Conservation (phyloP, 1,284 basidiomycete species). For the Rhodotorula sp. region DNA sequence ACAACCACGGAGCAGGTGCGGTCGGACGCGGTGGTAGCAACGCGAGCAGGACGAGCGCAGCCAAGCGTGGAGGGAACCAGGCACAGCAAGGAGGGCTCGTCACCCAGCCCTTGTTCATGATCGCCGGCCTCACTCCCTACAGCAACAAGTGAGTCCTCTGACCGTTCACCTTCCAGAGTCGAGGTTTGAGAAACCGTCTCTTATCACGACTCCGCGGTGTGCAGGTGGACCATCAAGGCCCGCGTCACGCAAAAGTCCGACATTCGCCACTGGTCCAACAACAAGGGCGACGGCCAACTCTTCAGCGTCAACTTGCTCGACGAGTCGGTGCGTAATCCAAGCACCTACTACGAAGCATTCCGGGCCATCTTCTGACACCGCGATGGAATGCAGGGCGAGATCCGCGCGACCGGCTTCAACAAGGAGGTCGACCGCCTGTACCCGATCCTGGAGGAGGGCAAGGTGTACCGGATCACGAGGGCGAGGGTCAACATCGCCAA, state of each 20-base stretch:
- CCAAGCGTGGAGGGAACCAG: slow-evolving; percentile 30
- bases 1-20: background rate
- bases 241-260: slow-evolving; percentile 89
- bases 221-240: slow-evolving; percentile 90
- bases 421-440: slow-evolving; percentile 79
- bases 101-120: slow-evolving; percentile 67
- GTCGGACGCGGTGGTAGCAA: slow-evolving; percentile 29
- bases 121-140: slow-evolving; percentile 93
- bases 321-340: slow-evolving; percentile 60
- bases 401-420: slow-evolving; percentile 90
- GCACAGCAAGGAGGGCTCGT: slow-evolving; percentile 5
- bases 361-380: background rate
- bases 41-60: slow-evolving; percentile 33
- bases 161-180: too few relatives aligned
- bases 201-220: background rate
- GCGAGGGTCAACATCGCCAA: slow-evolving; percentile 92
- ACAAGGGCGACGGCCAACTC: slow-evolving; percentile 89
- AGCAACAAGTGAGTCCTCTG: slow-evolving; percentile 70
- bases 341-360: background rate
- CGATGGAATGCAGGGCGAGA: slow-evolving; percentile 63
- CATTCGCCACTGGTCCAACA: slow-evolving; percentile 85
- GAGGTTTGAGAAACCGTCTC: background rate
- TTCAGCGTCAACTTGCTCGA: slow-evolving; percentile 95
- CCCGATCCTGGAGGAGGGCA: slow-evolving; percentile 81
- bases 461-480: slow-evolving; percentile 88